Conservation (phyloP, 768 basidiomycete genomes). For the Strobilomyces dryophilus region DNA sequence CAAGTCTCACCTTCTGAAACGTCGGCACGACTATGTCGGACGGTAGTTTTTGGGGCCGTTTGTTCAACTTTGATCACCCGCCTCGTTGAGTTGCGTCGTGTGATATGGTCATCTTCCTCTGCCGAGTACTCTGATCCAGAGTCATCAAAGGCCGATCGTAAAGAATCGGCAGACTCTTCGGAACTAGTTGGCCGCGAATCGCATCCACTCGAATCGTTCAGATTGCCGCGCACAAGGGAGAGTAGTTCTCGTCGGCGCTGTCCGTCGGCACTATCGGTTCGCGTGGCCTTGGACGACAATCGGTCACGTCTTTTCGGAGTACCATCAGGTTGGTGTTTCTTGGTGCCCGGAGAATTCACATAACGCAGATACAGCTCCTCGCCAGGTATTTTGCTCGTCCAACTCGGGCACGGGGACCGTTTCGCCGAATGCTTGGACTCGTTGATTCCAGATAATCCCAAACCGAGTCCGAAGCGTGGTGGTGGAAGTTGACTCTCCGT, state of each 20-base stretch:
- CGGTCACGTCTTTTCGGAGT: constrained; percentile 12
- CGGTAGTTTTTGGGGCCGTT: background rate
- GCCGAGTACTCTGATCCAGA: constrained; percentile 31
- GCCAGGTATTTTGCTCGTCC: constrained; percentile 9
- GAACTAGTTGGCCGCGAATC: constrained; percentile 19
- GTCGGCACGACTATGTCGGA: constrained; percentile 5
- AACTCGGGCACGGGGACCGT: constrained; percentile 10
- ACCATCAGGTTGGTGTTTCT: constrained; percentile 6
- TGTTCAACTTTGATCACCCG: constrained; percentile 9
- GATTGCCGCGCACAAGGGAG: constrained; percentile 1
- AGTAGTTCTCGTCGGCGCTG: constrained; percentile 19
- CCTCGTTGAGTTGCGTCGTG: background rate
- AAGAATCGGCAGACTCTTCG: constrained; percentile 18
- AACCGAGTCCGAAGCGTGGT: constrained; percentile 28
- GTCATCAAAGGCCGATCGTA: constrained; percentile 21
- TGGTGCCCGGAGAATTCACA: constrained; percentile 6
- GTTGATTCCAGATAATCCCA: constrained; percentile 19
- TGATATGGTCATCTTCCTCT: constrained; percentile 15
- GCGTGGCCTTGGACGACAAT: constrained; percentile 3
- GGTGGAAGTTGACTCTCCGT: constrained; percentile 18
- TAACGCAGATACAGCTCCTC: constrained; percentile 3
- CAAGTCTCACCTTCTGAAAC: constrained; percentile 3
- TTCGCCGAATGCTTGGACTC: constrained; percentile 11
- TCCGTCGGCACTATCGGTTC: constrained; percentile 7
- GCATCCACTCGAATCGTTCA: constrained; percentile 13